phyloP scores from a whole-genome alignment of 2,329 filamentous ascomycete genomes.

The Talaromyces sp. region DNA sequence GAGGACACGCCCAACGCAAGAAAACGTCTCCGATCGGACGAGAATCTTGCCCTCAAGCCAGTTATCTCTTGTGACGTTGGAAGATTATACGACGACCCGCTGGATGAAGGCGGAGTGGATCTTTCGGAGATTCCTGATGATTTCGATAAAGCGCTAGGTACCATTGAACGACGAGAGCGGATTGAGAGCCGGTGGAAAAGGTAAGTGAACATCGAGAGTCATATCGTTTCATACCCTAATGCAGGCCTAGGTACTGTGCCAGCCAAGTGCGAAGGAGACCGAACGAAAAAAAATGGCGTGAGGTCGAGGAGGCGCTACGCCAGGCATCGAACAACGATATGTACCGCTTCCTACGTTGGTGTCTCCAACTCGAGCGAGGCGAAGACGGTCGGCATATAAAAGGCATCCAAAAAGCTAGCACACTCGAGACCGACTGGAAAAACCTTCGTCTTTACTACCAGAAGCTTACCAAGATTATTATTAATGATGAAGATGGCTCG shows the following conservation, averaged over 20 bases:
- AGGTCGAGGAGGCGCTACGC: conserved; percentile 14
- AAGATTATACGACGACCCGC: conserved; percentile 11
- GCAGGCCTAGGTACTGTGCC: conserved; percentile 8
- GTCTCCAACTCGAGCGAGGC: conserved; percentile 1
- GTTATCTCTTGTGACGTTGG: neutral
- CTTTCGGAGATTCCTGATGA: conserved; percentile 16
- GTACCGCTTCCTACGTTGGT: conserved; percentile 7
- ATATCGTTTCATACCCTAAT: neutral
- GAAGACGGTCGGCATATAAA: conserved; percentile 4
- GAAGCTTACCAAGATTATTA: conserved; percentile 15
- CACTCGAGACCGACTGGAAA: conserved; percentile 15
- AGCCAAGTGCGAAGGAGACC: conserved; percentile 3
- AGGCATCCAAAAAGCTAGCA: conserved; percentile 17
- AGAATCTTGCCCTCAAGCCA: conserved; percentile 1
- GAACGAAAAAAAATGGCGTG: conserved; percentile 5
- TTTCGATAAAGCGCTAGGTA: conserved; percentile 13
- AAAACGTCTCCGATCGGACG: conserved; percentile 10
- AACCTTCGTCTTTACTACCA: conserved; percentile 18
- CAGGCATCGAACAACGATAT: conserved; percentile 16
- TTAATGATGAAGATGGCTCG: conserved; percentile 10
- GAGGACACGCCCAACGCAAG: conserved; percentile 1
- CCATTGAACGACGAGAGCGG: conserved; percentile 10
- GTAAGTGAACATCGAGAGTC: conserved; percentile 4
- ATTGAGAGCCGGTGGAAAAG: conserved; percentile 14
- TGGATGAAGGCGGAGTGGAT: conserved; percentile 14